These are phyloP conservation scores for Naematelia aurantialba DNA, from an alignment of 768 basidiomycete species.

Conservation along the genomic window DNA sequence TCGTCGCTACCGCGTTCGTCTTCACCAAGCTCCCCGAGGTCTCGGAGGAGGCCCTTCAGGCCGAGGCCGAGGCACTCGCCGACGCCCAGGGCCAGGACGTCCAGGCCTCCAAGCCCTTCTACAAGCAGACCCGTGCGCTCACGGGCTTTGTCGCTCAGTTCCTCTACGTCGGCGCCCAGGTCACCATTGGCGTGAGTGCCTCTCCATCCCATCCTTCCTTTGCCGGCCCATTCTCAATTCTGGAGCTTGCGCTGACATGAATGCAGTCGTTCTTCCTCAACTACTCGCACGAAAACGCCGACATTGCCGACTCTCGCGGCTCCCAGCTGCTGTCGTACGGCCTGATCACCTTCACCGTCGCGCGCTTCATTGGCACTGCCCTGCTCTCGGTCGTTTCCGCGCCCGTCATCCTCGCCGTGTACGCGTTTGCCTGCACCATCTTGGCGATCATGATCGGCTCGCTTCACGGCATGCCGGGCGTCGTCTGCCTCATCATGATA, in stretches of 20 bases:
- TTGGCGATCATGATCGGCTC: constrained; percentile 59
- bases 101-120: constrained; percentile 56
- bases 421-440: constrained; percentile 57
- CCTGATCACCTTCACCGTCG: constrained; percentile 57
- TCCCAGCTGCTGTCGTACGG: constrained; percentile 69
- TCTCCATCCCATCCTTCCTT: not conserved
- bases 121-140: constrained; percentile 66
- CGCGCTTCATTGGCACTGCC: constrained; percentile 59
- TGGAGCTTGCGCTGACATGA: too few species aligned
- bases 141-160: constrained; percentile 73
- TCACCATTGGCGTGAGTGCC: constrained; percentile 40
- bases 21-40: constrained; percentile 69
- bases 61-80: constrained; percentile 48
- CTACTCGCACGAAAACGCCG: constrained; percentile 62
- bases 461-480: constrained; percentile 57
- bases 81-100: constrained; percentile 50
- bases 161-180: constrained; percentile 54
- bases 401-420: constrained; percentile 60
- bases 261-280: constrained; percentile 63
- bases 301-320: constrained; percentile 57
- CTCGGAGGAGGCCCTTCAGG: constrained; percentile 62
- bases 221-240: too few species aligned
- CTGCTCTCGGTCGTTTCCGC: constrained; percentile 65
- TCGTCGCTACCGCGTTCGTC: constrained; percentile 65
- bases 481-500: constrained; percentile 62